Conservation (phyloP, 2,329 filamentous ascomycete species). For the Fusarium humuli region DNA sequence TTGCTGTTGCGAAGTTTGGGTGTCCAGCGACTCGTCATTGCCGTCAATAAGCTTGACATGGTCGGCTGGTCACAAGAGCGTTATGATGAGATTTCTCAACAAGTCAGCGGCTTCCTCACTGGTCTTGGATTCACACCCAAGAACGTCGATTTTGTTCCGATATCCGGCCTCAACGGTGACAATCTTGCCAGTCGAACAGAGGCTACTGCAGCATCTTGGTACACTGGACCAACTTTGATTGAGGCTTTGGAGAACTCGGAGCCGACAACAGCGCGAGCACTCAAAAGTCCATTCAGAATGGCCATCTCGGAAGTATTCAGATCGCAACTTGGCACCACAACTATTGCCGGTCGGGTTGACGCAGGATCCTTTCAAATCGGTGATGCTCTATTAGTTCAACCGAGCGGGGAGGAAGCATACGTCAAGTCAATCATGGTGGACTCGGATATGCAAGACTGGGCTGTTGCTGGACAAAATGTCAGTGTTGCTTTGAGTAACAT, state of each 20-base stretch:
- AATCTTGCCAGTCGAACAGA: slow-evolving; percentile 77
- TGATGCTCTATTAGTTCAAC: slow-evolving; percentile 82
- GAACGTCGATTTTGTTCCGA: slow-evolving; percentile 87
- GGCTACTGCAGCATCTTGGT: slow-evolving; percentile 76
- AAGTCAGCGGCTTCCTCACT: slow-evolving; percentile 84
- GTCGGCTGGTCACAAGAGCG: slow-evolving; percentile 84
- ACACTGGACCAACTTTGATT: slow-evolving; percentile 80
- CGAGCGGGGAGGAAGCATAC: slow-evolving; percentile 81
- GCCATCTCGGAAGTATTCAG: slow-evolving; percentile 90
- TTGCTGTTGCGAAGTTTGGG: slow-evolving; percentile 91
- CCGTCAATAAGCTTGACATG: slow-evolving; percentile 94
- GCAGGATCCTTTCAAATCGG: slow-evolving; percentile 86
- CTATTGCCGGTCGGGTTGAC: slow-evolving; percentile 87
- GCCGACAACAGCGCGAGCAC: slow-evolving; percentile 70
- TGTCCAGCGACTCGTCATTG: slow-evolving; percentile 87
- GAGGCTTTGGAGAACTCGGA: slow-evolving; percentile 88
- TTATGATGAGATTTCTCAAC: slow-evolving; percentile 86
- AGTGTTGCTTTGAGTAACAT: slow-evolving; percentile 87
- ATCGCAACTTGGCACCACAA: slow-evolving; percentile 82
- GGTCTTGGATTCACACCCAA: slow-evolving; percentile 84
- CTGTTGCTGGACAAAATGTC: slow-evolving; percentile 90
- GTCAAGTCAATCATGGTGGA: slow-evolving; percentile 87
- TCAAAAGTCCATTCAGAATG: slow-evolving; percentile 85
- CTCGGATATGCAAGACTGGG: slow-evolving; percentile 81
- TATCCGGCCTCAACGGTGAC: slow-evolving; percentile 88